Evolutionary conservation across 164 flowering plant species (phyloP), one percentile per base, ranked within the genome.

Genomic region (Kalanchoe fedtschenkoi): DNA sequence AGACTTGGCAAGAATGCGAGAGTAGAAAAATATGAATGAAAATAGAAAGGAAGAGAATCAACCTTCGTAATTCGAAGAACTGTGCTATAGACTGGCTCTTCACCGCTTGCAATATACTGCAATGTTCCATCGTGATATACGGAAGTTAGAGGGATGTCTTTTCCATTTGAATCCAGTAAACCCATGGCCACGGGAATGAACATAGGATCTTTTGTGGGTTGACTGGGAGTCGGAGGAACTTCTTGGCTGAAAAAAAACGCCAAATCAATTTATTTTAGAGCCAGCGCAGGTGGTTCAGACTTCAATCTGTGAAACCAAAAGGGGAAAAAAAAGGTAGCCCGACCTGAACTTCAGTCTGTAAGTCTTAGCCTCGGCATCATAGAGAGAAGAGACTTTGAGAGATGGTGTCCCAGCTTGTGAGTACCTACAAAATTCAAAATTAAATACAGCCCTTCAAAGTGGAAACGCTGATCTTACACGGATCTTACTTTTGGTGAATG

Each of bases 391-490:
- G 38, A 87, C 99, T 68, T 85, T 90, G 63, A 93, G 78, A 56
- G 16, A 26, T 32, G 99, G 99, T 37, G 96, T 93, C 61, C 99
- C 99, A 44, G 99, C 97, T 80, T 93, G 97, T n/a, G 97, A 93
- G 72, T 93, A 90, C 99, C 99, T 90, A 69, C 14, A 51, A 28
- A 10, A 32, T 51, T 24, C 32, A 15, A 26, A 11, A n/a, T n/a
- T 32, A 26, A 0, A 51, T 51, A 13, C 14, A 43, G 51, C 21
- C 6, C 5, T 15, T 42, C n/a, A 60, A 60, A 37, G n/a, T n/a
- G n/a, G n/a, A n/a, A n/a, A n/a, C n/a, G n/a, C n/a, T n/a, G n/a
- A n/a, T n/a, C n/a, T n/a, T n/a, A 38, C 43, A 26, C 29, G n/a
- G n/a, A n/a, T n/a, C n/a, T n/a, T n/a, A n/a, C n/a, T n/a, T n/a